Conservation (phyloP, 768 basidiomycete species). For the Tricholoma matsutake region DNA sequence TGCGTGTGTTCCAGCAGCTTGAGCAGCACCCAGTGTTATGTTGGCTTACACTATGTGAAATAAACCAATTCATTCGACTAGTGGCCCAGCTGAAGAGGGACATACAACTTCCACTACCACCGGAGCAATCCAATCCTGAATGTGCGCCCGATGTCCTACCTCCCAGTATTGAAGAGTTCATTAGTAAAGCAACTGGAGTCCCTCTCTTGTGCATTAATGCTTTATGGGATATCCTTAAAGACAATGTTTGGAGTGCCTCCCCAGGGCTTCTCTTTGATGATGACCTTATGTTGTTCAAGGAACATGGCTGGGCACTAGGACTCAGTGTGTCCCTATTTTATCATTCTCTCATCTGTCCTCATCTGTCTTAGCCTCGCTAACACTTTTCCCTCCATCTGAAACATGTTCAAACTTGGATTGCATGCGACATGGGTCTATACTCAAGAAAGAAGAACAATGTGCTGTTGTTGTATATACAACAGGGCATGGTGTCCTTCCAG, state of each 20-base stretch:
- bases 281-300: not conserved
- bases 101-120: not conserved
- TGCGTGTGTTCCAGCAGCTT: not conserved
- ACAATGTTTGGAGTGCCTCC: not conserved
- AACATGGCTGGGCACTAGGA: no score
- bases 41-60: not conserved
- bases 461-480: constrained; percentile 17
- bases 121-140: not conserved
- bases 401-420: constrained; percentile 6
- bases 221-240: constrained; percentile 24
- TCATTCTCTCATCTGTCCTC: no score
- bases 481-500: constrained; percentile 17
- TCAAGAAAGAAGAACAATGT: constrained; percentile 18
- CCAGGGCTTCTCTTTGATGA: not conserved
- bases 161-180: not conserved
- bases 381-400: constrained; percentile 9
- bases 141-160: constrained; percentile 11
- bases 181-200: constrained; percentile 16
- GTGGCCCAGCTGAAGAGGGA: not conserved
- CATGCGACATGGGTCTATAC: not conserved
- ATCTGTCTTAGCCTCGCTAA: constrained; percentile 3
- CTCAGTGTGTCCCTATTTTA: not conserved
- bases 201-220: constrained; percentile 44
- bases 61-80: not conserved
- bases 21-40: not conserved